phyloP scores from a whole-genome alignment of 495 filamentous ascomycete genomes.

The Podospora sp. region DNA sequence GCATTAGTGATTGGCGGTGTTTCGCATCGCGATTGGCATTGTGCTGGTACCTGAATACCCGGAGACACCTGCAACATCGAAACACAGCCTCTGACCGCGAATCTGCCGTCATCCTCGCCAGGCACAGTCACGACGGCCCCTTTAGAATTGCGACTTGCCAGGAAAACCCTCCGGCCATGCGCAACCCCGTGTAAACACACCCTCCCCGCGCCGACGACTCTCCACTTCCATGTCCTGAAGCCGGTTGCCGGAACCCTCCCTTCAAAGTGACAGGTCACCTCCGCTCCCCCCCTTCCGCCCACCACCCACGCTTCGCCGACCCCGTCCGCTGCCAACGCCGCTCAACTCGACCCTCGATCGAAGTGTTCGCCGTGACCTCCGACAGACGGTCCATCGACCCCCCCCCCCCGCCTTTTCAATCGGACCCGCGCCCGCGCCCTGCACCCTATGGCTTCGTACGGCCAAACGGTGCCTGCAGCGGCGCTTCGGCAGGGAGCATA shows the following conservation, averaged over 20 bases:
- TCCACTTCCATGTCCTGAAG: conserved; percentile 20
- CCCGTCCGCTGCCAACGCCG: conserved; percentile 11
- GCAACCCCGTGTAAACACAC: conserved; percentile 18
- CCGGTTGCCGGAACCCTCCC: conserved; percentile 1
- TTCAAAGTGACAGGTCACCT: not conserved
- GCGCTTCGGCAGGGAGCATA: conserved; percentile 40
- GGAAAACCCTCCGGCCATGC: conserved; percentile 24
- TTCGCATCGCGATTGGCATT: conserved; percentile 13
- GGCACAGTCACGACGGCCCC: conserved; percentile 11
- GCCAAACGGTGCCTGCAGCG: conserved; percentile 43
- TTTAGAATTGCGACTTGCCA: conserved; percentile 14
- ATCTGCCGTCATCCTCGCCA: conserved; percentile 12
- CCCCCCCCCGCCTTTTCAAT: not conserved
- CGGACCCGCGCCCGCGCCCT: not conserved
- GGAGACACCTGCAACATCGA: not conserved
- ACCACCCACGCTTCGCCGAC: conserved; percentile 2
- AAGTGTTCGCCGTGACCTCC: not conserved
- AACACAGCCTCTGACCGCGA: conserved; percentile 6
- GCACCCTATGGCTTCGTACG: conserved; percentile 48
- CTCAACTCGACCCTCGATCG: not conserved
- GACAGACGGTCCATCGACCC: not conserved
- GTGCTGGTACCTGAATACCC: conserved; percentile 13
- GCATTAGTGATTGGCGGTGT: conserved; percentile 11
- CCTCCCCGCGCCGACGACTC: conserved; percentile 4
- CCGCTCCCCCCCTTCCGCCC: conserved; percentile 1